phyloP scores from a whole-genome alignment of 306 rosid species.

The Prunus campanulata region DNA sequence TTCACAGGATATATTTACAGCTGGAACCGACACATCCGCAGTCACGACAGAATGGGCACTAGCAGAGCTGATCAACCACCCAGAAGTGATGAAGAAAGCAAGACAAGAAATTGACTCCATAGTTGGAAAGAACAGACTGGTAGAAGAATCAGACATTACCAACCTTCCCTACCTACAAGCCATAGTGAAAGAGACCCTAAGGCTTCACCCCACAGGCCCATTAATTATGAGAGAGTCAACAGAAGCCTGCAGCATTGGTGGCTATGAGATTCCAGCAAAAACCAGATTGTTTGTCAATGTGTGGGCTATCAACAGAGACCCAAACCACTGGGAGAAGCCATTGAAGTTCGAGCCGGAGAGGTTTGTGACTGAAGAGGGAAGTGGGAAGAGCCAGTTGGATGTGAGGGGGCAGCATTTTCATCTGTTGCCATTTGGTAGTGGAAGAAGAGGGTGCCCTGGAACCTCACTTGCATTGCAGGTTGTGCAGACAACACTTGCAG shows the following conservation, averaged over 20 bases:
- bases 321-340: slow-evolving; percentile 65
- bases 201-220: slow-evolving; percentile 85
- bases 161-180: slow-evolving; percentile 79
- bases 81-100: slow-evolving; percentile 55
- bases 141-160: slow-evolving; percentile 59
- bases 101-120: slow-evolving; percentile 55
- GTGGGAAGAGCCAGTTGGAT: slow-evolving; percentile 30
- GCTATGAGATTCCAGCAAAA: slow-evolving; percentile 66
- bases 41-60: slow-evolving; percentile 60
- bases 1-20: slow-evolving; percentile 50
- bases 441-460: slow-evolving; percentile 88
- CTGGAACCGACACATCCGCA: slow-evolving; percentile 58
- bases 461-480: slow-evolving; percentile 67
- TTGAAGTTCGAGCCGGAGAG: slow-evolving; percentile 74
- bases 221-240: slow-evolving; percentile 58
- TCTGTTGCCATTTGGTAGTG: slow-evolving; percentile 70
- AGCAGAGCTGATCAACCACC: slow-evolving; percentile 75
- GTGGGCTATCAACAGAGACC: slow-evolving; percentile 85
- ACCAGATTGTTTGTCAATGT: slow-evolving; percentile 62
- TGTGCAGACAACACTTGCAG: slow-evolving; percentile 54
- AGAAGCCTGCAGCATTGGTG: slow-evolving; percentile 35
- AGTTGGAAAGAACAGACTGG: slow-evolving; percentile 49
- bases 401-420: slow-evolving; percentile 55
- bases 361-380: slow-evolving; percentile 35
- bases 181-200: slow-evolving; percentile 72